Conservation (phyloP, 352 stramenopile genomes). For the Pythium angustatum region DNA sequence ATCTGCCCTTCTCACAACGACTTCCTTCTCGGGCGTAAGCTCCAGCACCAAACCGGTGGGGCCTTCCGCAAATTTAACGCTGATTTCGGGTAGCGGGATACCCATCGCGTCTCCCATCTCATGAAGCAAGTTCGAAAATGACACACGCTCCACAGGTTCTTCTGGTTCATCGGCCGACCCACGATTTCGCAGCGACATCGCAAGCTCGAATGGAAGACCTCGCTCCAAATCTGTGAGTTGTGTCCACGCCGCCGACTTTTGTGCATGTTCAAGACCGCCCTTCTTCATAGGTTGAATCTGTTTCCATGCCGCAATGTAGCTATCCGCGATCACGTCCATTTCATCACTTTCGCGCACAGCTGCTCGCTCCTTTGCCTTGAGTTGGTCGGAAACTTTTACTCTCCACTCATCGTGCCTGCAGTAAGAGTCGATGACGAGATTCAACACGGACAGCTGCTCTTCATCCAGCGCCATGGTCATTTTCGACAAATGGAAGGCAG, state of each 20-base stretch:
- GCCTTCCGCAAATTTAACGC: conserved; percentile 62
- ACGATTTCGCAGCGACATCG: conserved; percentile 80
- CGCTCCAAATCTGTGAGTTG: conserved; percentile 63
- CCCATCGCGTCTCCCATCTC: conserved; percentile 73
- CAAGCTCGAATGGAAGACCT: conserved; percentile 68
- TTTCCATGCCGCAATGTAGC: conserved; percentile 79
- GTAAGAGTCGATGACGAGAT: conserved; percentile 76
- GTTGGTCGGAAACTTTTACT: conserved; percentile 63
- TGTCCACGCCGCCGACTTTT: conserved; percentile 63
- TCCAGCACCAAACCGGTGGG: conserved; percentile 67
- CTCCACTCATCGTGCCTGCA: conserved; percentile 73
- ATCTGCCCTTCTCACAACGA: conserved; percentile 27
- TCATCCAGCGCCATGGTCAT: conserved; percentile 77
- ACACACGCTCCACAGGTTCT: conserved; percentile 33
- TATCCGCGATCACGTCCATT: conserved; percentile 44
- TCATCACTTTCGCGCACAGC: conserved; percentile 44
- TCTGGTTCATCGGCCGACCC: conserved; percentile 54
- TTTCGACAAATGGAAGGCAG: conserved; percentile 78
- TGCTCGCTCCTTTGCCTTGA: conserved; percentile 58
- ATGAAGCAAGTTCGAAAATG: conserved; percentile 56
- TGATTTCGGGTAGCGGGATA: conserved; percentile 84
- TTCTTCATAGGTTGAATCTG: conserved; percentile 64
- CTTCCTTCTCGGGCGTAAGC: conserved; percentile 38
- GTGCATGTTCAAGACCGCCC: conserved; percentile 56
- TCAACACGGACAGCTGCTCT: conserved; percentile 81